Conservation (phyloP, 257 asterid genomes). For the Rubia yunnanensis region DNA sequence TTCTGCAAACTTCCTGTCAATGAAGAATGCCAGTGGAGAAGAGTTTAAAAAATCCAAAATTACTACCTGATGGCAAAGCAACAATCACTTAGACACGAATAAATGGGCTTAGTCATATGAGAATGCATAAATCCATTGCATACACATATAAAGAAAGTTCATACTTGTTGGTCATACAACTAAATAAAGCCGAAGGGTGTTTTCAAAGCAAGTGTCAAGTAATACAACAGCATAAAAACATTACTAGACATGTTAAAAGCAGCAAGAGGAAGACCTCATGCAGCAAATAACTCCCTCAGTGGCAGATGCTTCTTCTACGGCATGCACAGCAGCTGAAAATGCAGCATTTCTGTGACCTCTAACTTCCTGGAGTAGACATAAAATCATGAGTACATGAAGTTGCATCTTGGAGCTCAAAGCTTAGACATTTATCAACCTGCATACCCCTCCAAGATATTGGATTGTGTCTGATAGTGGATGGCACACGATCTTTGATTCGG, state of each 20-base stretch:
- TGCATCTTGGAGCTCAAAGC: not conserved
- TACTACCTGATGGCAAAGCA: not conserved
- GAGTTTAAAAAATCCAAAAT: not conserved
- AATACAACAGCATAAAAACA: not conserved
- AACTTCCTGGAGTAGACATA: conserved; percentile 40
- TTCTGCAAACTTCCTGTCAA: conserved; percentile 60
- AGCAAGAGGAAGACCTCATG: conserved; percentile 46
- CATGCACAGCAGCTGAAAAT: conserved; percentile 55
- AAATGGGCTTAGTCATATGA: not conserved
- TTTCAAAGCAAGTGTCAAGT: not conserved
- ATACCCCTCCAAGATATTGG: conserved; percentile 67
- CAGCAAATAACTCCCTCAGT: conserved; percentile 52
- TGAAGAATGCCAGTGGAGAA: not conserved
- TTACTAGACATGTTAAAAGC: not conserved
- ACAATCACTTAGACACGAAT: not conserved
- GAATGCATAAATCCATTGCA: not conserved
- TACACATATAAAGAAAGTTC: not conserved
- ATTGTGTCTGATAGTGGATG: conserved; percentile 49
- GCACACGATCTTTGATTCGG: conserved; percentile 45
- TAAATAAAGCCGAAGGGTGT: not conserved
- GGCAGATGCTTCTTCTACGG: conserved; percentile 76
- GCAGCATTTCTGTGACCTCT: conserved; percentile 35
- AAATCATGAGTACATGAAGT: conserved; percentile 6
- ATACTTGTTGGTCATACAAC: not conserved
- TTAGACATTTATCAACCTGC: not conserved